These are phyloP conservation scores for Penicillium tannophilum DNA, from an alignment of 495 filamentous ascomycete genomes.

Conservation along the genomic window DNA sequence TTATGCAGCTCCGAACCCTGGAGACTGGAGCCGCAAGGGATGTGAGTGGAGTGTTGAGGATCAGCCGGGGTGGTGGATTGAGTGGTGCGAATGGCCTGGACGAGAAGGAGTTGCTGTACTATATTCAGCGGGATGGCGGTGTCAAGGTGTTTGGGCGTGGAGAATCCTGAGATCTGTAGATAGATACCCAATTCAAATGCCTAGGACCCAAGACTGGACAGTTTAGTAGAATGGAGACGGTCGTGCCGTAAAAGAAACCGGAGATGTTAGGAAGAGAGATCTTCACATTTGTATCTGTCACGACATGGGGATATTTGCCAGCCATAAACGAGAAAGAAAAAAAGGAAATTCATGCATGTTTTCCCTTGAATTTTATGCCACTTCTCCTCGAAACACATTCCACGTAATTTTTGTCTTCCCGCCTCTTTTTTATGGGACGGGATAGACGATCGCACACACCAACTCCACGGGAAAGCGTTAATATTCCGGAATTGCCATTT, in stretches of 20 bases:
- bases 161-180: constrained; percentile 31
- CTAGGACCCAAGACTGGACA: neutral
- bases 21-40: constrained; percentile 86
- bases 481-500: constrained; percentile 44
- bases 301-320: constrained; percentile 48
- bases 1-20: constrained; percentile 71
- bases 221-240: neutral
- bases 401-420: constrained; percentile 26
- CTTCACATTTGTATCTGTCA: constrained; percentile 47
- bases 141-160: constrained; percentile 82
- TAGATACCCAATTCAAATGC: neutral
- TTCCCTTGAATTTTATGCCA: constrained; percentile 39
- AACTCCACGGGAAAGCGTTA: constrained; percentile 45
- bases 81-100: constrained; percentile 42
- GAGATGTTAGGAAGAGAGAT: constrained; percentile 38
- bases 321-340: constrained; percentile 43
- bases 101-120: constrained; percentile 79
- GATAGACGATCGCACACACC: constrained; percentile 38
- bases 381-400: constrained; percentile 25
- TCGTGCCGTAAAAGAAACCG: constrained; percentile 14
- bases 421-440: constrained; percentile 25
- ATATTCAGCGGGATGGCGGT: constrained; percentile 73
- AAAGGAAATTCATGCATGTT: constrained; percentile 50
- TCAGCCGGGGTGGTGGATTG: constrained; percentile 61
- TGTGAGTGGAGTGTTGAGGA: constrained; percentile 84